Conservation (phyloP, 495 filamentous ascomycete species). For the Penicillium ochrochloron region DNA sequence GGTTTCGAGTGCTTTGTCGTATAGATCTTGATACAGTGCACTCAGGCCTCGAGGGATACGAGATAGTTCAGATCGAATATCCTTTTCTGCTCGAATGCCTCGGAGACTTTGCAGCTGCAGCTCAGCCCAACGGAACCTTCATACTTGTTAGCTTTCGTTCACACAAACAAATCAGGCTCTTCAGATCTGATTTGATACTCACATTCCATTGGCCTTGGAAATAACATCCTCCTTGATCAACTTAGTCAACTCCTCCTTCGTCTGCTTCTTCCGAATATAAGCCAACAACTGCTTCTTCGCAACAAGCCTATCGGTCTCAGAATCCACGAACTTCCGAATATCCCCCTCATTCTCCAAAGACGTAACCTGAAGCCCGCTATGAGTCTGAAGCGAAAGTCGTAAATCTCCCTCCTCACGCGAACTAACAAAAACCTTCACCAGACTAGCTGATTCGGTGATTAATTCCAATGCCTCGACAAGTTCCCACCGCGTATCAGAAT, state of each 20-base stretch:
- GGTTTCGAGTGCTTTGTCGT: background rate
- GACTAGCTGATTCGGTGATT: background rate
- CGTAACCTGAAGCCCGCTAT: constrained; percentile 2
- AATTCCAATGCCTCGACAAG: background rate
- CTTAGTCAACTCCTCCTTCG: background rate
- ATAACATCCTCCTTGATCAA: constrained; percentile 1
- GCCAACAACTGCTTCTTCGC: background rate
- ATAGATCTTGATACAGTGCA: background rate
- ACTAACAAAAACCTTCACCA: background rate
- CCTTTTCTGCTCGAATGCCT: constrained; percentile 4
- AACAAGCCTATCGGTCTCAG: background rate
- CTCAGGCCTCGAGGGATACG: background rate
- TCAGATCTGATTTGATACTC: background rate
- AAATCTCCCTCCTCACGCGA: background rate
- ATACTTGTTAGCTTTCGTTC: background rate
- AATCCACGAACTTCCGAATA: background rate
- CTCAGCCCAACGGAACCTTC: background rate
- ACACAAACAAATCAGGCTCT: background rate
- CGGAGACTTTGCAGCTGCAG: background rate
- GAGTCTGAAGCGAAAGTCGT: background rate
- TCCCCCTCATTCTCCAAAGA: background rate
- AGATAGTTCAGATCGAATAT: constrained; percentile 1
- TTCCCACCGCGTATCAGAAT: background rate
- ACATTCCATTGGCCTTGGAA: background rate
- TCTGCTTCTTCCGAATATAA: constrained; percentile 5